Evolutionary conservation across 441 rosid genomes (phyloP).

Genomic region (Populus trichocarpa): DNA sequence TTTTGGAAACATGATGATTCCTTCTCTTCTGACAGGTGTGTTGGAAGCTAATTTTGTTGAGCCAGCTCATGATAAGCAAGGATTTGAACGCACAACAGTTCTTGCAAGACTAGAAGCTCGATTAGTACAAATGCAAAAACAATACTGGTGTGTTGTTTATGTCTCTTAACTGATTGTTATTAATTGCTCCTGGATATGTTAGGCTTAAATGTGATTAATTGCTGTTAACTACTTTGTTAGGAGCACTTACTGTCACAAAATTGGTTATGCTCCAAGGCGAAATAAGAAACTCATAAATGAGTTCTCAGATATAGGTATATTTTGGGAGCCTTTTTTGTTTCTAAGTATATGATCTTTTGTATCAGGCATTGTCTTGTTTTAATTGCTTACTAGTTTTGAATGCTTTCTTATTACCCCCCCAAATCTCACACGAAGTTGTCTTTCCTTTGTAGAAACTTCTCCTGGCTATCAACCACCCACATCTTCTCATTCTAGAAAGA

Average conservation of each 20-base stretch:
- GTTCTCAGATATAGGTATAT: constrained; percentile 45
- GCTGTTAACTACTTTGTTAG: constrained; percentile 37
- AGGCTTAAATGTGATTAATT: constrained; percentile 3
- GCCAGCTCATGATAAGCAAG: constrained; percentile 95
- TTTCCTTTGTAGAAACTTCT: constrained; percentile 42
- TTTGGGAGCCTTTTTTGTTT: neutral
- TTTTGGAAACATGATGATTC: constrained; percentile 17
- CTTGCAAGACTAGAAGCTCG: constrained; percentile 67
- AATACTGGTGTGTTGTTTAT: constrained; percentile 61
- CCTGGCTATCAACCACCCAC: constrained; percentile 30
- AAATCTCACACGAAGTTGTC: constrained; percentile 14
- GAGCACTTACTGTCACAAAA: constrained; percentile 54
- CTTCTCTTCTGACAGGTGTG: constrained; percentile 52
- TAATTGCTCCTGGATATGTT: constrained; percentile 6
- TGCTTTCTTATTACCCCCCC: neutral
- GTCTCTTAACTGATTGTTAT: neutral
- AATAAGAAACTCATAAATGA: constrained; percentile 36
- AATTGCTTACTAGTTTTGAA: neutral
- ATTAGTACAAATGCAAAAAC: constrained; percentile 78
- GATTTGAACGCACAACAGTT: constrained; percentile 79
- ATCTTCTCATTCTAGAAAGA: constrained; percentile 30
- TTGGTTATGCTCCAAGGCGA: constrained; percentile 70
- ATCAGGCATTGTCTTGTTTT: neutral
- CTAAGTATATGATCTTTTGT: constrained; percentile 6
- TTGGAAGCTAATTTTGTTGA: constrained; percentile 92